Conservation (phyloP, 2,329 filamentous ascomycete species). For the Ambrosiella xylebori region DNA sequence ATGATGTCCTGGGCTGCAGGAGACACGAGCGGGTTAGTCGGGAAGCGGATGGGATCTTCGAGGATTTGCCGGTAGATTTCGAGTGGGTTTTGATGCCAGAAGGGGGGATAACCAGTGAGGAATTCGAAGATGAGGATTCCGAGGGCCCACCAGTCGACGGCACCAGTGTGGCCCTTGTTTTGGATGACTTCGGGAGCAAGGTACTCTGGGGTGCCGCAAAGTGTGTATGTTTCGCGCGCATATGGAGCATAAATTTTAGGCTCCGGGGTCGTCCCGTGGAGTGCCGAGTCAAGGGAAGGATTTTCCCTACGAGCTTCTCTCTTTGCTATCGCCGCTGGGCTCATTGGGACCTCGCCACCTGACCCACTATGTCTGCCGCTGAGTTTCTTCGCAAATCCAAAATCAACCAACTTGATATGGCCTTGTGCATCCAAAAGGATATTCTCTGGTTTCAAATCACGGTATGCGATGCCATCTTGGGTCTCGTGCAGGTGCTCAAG, state of each 20-base stretch:
- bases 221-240: conserved; percentile 57
- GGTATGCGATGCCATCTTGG: conserved; percentile 61
- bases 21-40: conserved; percentile 47
- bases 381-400: conserved; percentile 69
- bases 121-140: conserved; percentile 76
- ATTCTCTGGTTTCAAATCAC: conserved; percentile 72
- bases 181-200: conserved; percentile 72
- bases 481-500: conserved; percentile 66
- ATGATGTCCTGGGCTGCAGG: conserved; percentile 58
- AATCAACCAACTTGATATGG: conserved; percentile 70
- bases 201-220: conserved; percentile 73
- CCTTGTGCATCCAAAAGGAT: conserved; percentile 60
- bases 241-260: conserved; percentile 22
- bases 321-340: background rate
- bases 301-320: background rate
- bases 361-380: conserved; percentile 22
- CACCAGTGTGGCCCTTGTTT: conserved; percentile 58
- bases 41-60: conserved; percentile 59
- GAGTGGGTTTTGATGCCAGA: conserved; percentile 74
- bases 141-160: conserved; percentile 78
- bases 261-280: background rate
- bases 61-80: conserved; percentile 79
- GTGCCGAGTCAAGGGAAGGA: background rate
- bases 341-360: background rate
- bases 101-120: conserved; percentile 67